Evolutionary conservation across 2,329 filamentous ascomycete species (phyloP).

Genomic region (Aspergillus pseudotamarii): DNA sequence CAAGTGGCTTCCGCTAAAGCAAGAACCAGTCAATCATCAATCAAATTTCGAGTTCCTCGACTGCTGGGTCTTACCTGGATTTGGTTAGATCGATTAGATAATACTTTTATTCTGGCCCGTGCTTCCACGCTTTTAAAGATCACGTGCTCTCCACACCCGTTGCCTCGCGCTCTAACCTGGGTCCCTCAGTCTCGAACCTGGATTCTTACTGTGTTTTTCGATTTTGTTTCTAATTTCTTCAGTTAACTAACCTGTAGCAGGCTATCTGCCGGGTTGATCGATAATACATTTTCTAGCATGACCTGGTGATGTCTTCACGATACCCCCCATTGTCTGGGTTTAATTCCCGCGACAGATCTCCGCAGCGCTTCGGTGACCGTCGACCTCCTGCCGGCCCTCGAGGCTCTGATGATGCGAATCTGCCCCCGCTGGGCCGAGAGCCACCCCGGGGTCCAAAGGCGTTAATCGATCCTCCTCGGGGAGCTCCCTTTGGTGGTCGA

Average conservation of each 20-base stretch:
- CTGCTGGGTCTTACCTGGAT: slow-evolving; percentile 14
- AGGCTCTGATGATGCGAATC: slow-evolving; percentile 61
- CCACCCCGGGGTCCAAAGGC: slow-evolving; percentile 82
- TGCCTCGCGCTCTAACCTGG: slow-evolving; percentile 13
- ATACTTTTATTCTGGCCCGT: slow-evolving; percentile 21
- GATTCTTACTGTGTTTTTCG: background rate
- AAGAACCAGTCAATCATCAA: slow-evolving; percentile 12
- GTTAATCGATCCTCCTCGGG: slow-evolving; percentile 69
- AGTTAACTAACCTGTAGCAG: slow-evolving; percentile 47
- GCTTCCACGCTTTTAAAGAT: slow-evolving; percentile 22
- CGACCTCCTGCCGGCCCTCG: slow-evolving; percentile 58
- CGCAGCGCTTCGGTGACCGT: slow-evolving; percentile 71
- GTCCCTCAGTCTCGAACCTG: background rate
- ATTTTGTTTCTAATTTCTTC: background rate
- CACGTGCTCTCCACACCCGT: slow-evolving; percentile 28
- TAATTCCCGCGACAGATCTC: slow-evolving; percentile 68
- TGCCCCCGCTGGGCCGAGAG: slow-evolving; percentile 64
- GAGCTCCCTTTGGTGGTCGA: slow-evolving; percentile 43
- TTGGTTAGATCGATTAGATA: slow-evolving; percentile 20
- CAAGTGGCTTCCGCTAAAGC: slow-evolving; percentile 19
- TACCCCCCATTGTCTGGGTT: slow-evolving; percentile 66
- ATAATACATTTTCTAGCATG: slow-evolving; percentile 36
- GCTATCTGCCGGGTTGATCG: slow-evolving; percentile 23
- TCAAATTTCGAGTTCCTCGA: slow-evolving; percentile 11
- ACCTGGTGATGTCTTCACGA: slow-evolving; percentile 58